These are phyloP conservation scores for Schwanniomyces pseudopolymorphus DNA, from an alignment of 805 yeast species.

Conservation along the genomic window DNA sequence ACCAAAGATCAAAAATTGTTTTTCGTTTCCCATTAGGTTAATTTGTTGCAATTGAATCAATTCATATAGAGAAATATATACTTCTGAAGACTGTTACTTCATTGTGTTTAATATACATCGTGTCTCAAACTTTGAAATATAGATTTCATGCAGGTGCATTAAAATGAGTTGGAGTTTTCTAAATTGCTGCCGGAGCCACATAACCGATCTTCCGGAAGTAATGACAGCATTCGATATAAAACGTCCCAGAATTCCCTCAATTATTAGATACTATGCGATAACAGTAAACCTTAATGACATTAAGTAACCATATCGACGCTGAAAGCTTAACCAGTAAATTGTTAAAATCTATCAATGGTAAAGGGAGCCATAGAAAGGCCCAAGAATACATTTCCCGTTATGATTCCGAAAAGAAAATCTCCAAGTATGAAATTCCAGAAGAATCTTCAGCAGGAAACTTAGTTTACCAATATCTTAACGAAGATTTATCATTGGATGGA, in stretches of 20 bases:
- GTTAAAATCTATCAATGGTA: conserved; percentile 20
- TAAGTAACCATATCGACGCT: conserved; percentile 46
- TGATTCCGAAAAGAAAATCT: conserved; percentile 31
- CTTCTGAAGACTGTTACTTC: too few relatives aligned
- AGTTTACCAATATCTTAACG: conserved; percentile 64
- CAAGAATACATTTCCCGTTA: conserved; percentile 34
- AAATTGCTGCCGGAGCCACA: neutral
- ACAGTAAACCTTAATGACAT: conserved; percentile 36
- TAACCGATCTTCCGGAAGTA: neutral
- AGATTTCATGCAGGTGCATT: too few relatives aligned
- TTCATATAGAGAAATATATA: too few relatives aligned
- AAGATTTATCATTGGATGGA: conserved; percentile 81
- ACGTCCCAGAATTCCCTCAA: neutral
- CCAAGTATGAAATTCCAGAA: conserved; percentile 63
- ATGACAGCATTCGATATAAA: neutral
- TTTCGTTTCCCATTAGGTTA: too few relatives aligned
- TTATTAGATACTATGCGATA: too few relatives aligned
- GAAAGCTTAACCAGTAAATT: conserved; percentile 38
- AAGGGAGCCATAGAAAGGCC: conserved; percentile 18
- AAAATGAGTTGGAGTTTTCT: neutral
- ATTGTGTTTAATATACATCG: too few relatives aligned
- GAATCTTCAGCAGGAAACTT: conserved; percentile 50
- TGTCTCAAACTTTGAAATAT: too few relatives aligned
- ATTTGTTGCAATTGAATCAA: too few relatives aligned
- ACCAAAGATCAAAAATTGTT: too few relatives aligned